Percentiles rank a stretch among this genome's conserved stretches.
Conservation (phyloP, 176 grass and related monocot species). For the Ensete glaucum region DNA sequence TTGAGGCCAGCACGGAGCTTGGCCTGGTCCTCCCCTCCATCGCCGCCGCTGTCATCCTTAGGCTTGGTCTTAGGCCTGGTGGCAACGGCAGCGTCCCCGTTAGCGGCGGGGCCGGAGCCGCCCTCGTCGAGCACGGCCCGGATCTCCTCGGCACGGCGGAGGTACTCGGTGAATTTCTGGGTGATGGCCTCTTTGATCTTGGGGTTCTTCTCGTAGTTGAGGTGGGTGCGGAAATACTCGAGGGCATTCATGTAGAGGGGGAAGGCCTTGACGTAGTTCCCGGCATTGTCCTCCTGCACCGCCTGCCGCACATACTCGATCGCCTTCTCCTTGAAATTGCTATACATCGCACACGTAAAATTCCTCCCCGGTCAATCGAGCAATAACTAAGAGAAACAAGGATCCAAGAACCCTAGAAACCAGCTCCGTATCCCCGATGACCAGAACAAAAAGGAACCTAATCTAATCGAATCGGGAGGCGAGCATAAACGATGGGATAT, state of each 20-base stretch:
- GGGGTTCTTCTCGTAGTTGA: constrained; percentile 99
- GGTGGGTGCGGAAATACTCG: constrained; percentile 94
- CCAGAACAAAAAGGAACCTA: background rate
- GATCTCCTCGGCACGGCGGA: constrained; percentile 98
- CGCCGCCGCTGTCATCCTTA: constrained; percentile 61
- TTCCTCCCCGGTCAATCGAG: background rate
- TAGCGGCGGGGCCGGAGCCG: constrained; percentile 33
- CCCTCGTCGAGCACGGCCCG: constrained; percentile 85
- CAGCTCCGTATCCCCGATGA: background rate
- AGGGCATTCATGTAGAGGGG: constrained; percentile 98
- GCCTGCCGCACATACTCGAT: constrained; percentile 96
- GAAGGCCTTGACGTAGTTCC: constrained; percentile 96
- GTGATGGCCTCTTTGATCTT: constrained; percentile 97
- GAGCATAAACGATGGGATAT: no score
- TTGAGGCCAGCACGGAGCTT: constrained; percentile 84
- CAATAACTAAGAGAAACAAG: background rate
- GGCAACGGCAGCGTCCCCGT: constrained; percentile 64
- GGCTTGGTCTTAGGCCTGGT: constrained; percentile 89
- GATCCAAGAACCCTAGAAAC: constrained; percentile 4
- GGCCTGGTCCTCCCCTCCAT: constrained; percentile 67
- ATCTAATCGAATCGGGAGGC: no score
- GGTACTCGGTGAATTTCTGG: constrained; percentile 96
- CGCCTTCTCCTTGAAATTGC: constrained; percentile 99
- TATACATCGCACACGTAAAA: constrained; percentile 49
- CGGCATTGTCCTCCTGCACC: constrained; percentile 98